phyloP scores from a whole-genome alignment of 2,329 filamentous ascomycete genomes.

The Penicillium sclerotigenum region DNA sequence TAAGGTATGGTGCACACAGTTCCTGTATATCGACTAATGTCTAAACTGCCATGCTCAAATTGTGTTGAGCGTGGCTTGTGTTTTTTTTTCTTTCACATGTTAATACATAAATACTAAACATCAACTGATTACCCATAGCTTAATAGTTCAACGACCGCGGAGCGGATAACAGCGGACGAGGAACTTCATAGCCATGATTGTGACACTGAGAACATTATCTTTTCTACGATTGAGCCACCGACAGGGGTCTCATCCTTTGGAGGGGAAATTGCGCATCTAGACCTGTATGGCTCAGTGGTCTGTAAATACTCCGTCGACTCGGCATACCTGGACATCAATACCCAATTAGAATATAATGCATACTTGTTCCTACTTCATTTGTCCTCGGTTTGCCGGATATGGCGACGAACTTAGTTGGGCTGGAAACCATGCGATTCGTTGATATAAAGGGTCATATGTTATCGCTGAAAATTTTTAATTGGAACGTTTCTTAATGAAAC shows the following conservation, averaged over 20 bases:
- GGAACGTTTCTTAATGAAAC: background rate
- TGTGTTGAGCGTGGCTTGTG: background rate
- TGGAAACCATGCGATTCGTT: constrained; percentile 3
- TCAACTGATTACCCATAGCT: background rate
- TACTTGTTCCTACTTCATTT: background rate
- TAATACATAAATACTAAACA: background rate
- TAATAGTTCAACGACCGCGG: background rate
- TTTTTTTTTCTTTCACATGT: background rate
- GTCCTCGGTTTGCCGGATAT: background rate
- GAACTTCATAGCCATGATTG: background rate
- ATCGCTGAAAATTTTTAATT: background rate
- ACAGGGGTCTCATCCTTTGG: background rate
- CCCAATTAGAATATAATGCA: background rate
- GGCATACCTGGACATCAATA: background rate
- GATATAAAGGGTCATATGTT: background rate
- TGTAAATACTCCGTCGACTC: background rate
- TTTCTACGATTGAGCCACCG: constrained; percentile 8
- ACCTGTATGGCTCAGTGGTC: background rate
- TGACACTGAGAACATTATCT: background rate
- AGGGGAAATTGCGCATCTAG: background rate
- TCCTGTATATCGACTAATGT: background rate
- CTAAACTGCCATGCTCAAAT: background rate
- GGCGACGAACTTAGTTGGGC: background rate
- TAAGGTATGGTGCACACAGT: background rate
- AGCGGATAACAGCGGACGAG: background rate